These are phyloP conservation scores for Talaromyces atroroseus DNA, from an alignment of 2,329 filamentous ascomycete genomes.

Conservation along the genomic window DNA sequence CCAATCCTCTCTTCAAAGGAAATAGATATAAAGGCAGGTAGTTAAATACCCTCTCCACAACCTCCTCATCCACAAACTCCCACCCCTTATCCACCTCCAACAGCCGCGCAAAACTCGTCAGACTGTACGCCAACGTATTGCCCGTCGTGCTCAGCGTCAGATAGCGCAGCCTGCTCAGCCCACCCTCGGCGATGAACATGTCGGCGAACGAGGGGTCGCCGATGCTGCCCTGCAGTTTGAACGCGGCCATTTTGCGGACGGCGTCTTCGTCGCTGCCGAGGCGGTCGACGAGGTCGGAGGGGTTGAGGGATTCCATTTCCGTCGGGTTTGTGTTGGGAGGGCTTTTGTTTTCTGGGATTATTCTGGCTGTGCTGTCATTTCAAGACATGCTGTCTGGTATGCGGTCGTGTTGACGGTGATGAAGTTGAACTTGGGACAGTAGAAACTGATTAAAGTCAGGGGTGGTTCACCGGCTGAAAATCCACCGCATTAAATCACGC, in stretches of 20 bases:
- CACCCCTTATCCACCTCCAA: slow-evolving; percentile 97
- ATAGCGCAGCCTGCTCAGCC: slow-evolving; percentile 71
- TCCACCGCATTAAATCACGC: too few species aligned
- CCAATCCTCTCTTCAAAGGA: too few species aligned
- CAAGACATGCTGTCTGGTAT: too few species aligned
- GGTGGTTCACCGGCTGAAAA: too few species aligned
- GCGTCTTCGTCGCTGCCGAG: slow-evolving; percentile 70
- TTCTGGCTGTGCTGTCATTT: too few species aligned
- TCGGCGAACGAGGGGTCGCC: slow-evolving; percentile 96
- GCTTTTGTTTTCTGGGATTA: too few species aligned
- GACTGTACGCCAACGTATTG: slow-evolving; percentile 91
- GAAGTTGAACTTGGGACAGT: too few species aligned
- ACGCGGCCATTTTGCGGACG: slow-evolving; percentile 95
- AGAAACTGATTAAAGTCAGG: too few species aligned
- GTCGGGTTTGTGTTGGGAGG: too few species aligned
- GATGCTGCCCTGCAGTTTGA: slow-evolving; percentile 93
- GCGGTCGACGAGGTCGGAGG: slow-evolving; percentile 54
- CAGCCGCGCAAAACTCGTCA: slow-evolving; percentile 80
- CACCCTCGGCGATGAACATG: slow-evolving; percentile 86
- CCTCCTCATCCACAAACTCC: slow-evolving; percentile 58
- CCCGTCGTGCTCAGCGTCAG: slow-evolving; percentile 80
- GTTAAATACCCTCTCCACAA: slow-evolving; percentile 57
- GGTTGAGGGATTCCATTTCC: slow-evolving; percentile 52
- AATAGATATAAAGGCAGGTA: background rate
- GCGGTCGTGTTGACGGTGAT: background rate